Evolutionary conservation across 768 basidiomycete species (phyloP).

Genomic region (Plicaturopsis crispa): DNA sequence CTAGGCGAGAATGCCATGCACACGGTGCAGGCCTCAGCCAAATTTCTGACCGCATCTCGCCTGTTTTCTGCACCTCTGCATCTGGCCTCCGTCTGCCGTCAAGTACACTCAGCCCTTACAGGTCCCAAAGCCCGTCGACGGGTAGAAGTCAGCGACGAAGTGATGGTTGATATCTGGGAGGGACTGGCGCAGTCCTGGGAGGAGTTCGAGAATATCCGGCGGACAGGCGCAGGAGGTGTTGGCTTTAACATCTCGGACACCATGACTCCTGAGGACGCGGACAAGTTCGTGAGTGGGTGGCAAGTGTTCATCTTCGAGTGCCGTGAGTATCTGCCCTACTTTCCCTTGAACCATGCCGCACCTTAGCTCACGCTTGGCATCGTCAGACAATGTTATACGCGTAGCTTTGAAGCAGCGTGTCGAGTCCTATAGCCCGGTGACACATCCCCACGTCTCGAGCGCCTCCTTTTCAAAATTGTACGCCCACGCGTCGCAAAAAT

Average conservation of each 20-base stretch:
- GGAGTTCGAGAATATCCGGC: constrained; percentile 64
- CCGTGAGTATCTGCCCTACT: constrained; percentile 38
- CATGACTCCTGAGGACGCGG: constrained; percentile 39
- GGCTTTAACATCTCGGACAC: constrained; percentile 24
- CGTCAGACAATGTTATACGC: constrained; percentile 74
- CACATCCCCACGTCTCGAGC: too few relatives aligned
- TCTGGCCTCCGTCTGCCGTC: constrained; percentile 69
- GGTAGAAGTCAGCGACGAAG: constrained; percentile 47
- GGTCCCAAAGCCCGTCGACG: constrained; percentile 65
- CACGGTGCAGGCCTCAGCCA: constrained; percentile 8
- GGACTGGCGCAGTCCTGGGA: constrained; percentile 78
- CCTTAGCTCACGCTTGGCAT: constrained; percentile 6
- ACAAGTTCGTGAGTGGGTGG: constrained; percentile 78
- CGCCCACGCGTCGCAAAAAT: constrained; percentile 36
- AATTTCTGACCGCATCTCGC: constrained; percentile 46
- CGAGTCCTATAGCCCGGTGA: constrained; percentile 10
- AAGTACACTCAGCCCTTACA: constrained; percentile 72
- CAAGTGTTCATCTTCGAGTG: constrained; percentile 92
- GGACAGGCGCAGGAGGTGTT: constrained; percentile 31
- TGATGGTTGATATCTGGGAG: constrained; percentile 78
- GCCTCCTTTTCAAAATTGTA: constrained; percentile 39
- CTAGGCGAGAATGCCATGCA: constrained; percentile 2
- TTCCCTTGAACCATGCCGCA: constrained; percentile 1
- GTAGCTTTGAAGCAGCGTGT: constrained; percentile 66
- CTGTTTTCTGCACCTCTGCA: constrained; percentile 66